Evolutionary conservation across 352 stramenopile genomes (phyloP).

Genomic region (Globisporangium carolinianum): DNA sequence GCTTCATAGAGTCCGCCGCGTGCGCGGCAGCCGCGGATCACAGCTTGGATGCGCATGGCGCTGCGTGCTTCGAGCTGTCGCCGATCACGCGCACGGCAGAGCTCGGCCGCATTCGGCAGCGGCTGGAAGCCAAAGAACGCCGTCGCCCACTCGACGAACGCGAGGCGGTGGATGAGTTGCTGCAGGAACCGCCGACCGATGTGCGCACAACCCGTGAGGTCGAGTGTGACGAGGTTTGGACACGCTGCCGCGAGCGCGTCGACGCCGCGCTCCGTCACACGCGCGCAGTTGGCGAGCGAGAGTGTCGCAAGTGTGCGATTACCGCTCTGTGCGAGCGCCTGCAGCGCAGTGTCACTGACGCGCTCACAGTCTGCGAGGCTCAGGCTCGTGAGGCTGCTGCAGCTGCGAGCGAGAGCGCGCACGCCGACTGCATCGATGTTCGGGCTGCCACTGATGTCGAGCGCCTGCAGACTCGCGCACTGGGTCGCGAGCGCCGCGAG

Average conservation of each 20-base stretch:
- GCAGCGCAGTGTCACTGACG: slow-evolving; percentile 64
- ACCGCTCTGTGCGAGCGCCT: slow-evolving; percentile 25
- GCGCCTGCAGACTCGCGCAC: slow-evolving; percentile 28
- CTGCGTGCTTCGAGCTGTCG: slow-evolving; percentile 34
- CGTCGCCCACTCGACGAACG: slow-evolving; percentile 79
- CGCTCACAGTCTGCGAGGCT: slow-evolving; percentile 73
- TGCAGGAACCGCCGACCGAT: slow-evolving; percentile 75
- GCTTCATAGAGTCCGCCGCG: slow-evolving; percentile 66
- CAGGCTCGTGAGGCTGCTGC: slow-evolving; percentile 47
- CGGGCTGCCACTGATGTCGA: slow-evolving; percentile 81
- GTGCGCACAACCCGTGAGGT: slow-evolving; percentile 70
- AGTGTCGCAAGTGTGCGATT: slow-evolving; percentile 28
- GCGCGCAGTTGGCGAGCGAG: slow-evolving; percentile 56
- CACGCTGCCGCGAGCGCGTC: slow-evolving; percentile 47
- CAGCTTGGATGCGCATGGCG: slow-evolving; percentile 69
- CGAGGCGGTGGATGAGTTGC: slow-evolving; percentile 55
- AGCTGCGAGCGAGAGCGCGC: slow-evolving; percentile 48
- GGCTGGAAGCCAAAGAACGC: slow-evolving; percentile 84
- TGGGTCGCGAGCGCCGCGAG: slow-evolving; percentile 40
- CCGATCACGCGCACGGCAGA: slow-evolving; percentile 57
- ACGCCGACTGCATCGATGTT: slow-evolving; percentile 58
- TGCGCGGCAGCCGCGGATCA: slow-evolving; percentile 73
- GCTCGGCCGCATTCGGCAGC: slow-evolving; percentile 68
- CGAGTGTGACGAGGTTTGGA: slow-evolving; percentile 76
- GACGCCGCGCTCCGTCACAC: slow-evolving; percentile 71